Conservation (phyloP, 495 filamentous ascomycete species). For the Annulohypoxylon moriforme region DNA sequence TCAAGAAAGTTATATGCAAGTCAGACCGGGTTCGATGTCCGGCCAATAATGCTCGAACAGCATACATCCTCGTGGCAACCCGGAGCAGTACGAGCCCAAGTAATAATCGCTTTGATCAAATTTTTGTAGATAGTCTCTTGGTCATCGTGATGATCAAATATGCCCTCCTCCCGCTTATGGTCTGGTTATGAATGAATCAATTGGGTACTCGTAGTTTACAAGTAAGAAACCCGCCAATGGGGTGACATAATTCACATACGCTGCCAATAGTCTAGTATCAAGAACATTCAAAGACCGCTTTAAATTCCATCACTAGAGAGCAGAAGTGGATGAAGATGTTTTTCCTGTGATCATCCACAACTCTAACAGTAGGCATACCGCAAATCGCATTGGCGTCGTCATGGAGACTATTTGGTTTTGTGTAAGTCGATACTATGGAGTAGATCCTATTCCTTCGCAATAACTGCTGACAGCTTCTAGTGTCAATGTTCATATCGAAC, state of each 20-base stretch:
- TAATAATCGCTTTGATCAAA: constrained; percentile 27
- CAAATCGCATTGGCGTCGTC: neutral
- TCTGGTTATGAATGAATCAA: neutral
- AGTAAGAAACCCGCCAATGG: constrained; percentile 5
- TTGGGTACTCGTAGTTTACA: constrained; percentile 12
- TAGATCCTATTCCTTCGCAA: neutral
- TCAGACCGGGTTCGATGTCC: neutral
- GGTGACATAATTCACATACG: neutral
- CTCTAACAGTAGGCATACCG: neutral
- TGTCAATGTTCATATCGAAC: neutral
- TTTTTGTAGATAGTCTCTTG: constrained; percentile 11
- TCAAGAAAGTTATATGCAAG: constrained; percentile 1
- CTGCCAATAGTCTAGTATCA: neutral
- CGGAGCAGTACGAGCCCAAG: constrained; percentile 1
- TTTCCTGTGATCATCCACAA: neutral
- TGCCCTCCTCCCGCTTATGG: neutral
- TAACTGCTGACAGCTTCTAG: constrained; percentile 7
- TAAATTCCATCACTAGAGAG: neutral
- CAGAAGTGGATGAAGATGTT: neutral
- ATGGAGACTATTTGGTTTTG: constrained; percentile 13
- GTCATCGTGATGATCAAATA: constrained; percentile 26
- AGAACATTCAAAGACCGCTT: constrained; percentile 3
- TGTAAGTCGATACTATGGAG: constrained; percentile 22
- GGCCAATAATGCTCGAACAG: constrained; percentile 17
- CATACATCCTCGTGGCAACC: neutral